Evolutionary conservation across 495 filamentous ascomycete genomes (phyloP).

Genomic region (Penicillium bialowiezense): DNA sequence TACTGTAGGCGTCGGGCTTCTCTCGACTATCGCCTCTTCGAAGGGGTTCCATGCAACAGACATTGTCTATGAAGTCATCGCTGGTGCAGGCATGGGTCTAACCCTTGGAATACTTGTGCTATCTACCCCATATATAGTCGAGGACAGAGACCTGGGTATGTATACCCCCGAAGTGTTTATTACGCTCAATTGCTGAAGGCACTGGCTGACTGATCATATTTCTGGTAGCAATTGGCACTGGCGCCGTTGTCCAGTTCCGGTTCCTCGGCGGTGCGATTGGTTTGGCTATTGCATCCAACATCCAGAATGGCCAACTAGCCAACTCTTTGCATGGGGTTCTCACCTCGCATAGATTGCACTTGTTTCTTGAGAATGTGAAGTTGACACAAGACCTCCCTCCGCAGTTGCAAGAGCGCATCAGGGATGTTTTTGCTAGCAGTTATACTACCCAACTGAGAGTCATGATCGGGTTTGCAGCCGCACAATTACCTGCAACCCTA

Average conservation of each 20-base stretch:
- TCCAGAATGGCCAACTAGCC: conserved; percentile 27
- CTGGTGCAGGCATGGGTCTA: conserved; percentile 49
- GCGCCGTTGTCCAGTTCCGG: conserved; percentile 52
- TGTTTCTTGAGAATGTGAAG: conserved; percentile 24
- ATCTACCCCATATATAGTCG: conserved; percentile 47
- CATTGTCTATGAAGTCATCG: conserved; percentile 52
- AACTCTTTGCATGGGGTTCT: conserved; percentile 18
- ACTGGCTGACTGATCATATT: background rate
- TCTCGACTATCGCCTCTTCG: conserved; percentile 39
- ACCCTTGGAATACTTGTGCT: conserved; percentile 45
- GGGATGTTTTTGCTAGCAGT: conserved; percentile 17
- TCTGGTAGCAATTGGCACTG: conserved; percentile 48
- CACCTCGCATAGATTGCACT: conserved; percentile 17
- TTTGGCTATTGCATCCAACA: conserved; percentile 39
- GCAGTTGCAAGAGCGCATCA: conserved; percentile 12
- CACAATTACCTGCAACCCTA: conserved; percentile 18
- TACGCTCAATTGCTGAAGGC: background rate
- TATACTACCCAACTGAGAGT: conserved; percentile 24
- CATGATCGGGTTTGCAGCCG: conserved; percentile 33
- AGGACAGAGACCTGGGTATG: conserved; percentile 45
- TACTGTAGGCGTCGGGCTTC: conserved; percentile 48
- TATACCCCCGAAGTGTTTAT: background rate
- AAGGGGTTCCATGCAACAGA: conserved; percentile 29
- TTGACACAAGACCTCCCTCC: conserved; percentile 9
- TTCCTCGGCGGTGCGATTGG: conserved; percentile 58